Conservation (phyloP, 1,284 basidiomycete genomes). For the Irpex sp. region DNA sequence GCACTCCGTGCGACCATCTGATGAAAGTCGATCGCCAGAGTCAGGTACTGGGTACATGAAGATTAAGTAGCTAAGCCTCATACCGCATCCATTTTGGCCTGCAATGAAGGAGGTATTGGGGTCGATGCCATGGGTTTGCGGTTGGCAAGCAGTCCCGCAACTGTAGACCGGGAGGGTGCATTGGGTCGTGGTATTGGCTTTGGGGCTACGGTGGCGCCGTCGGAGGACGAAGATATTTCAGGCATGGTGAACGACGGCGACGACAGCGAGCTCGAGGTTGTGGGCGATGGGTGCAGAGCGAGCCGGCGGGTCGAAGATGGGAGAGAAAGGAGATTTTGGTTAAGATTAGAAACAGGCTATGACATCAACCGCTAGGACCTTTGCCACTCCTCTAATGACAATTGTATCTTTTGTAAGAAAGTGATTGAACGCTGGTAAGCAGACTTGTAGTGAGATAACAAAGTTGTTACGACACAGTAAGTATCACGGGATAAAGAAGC, state of each 20-base stretch:
- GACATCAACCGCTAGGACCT: conserved; percentile 13
- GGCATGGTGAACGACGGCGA: conserved; percentile 19
- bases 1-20: conserved; percentile 56
- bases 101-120: conserved; percentile 84
- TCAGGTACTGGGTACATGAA: not conserved
- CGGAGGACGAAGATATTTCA: conserved; percentile 20
- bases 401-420: not conserved
- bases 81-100: conserved; percentile 90
- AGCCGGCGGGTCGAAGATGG: conserved; percentile 10
- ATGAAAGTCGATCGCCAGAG: conserved; percentile 1
- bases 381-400: not conserved
- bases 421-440: not conserved
- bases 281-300: conserved; percentile 6
- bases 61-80: conserved; percentile 10
- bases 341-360: conserved; percentile 13
- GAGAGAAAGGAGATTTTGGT: conserved; percentile 15
- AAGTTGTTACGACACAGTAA: not conserved
- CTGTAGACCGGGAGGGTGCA: conserved; percentile 20
- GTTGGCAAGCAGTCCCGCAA: conserved; percentile 39
- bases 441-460: not conserved
- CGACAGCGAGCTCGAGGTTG: not conserved
- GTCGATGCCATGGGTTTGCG: conserved; percentile 41
- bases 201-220: conserved; percentile 18
- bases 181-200: conserved; percentile 20
- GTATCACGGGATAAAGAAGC: not conserved